Percentiles rank a stretch among this genome's conserved stretches.
These are phyloP conservation scores for Tubosaeta sp. DNA, from an alignment of 768 basidiomycete species.

Conservation along the genomic window DNA sequence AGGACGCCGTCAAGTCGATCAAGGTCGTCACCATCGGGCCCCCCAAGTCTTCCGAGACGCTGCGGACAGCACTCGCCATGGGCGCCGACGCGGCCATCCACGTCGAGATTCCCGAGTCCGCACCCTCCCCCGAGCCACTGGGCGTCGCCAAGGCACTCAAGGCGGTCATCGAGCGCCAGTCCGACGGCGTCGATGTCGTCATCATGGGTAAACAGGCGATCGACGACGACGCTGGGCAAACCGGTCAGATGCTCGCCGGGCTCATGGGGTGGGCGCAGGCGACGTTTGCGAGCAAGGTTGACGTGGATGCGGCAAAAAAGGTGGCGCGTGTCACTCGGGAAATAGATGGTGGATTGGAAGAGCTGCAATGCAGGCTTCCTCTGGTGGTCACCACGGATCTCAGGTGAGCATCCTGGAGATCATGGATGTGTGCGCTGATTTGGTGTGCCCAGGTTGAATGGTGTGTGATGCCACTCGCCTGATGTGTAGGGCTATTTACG, in stretches of 20 bases:
- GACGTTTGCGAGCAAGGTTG: conserved; percentile 88
- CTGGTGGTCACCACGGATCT: conserved; percentile 90
- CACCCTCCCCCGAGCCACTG: conserved; percentile 81
- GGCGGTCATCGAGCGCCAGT: conserved; percentile 64
- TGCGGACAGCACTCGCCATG: conserved; percentile 97
- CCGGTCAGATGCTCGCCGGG: conserved; percentile 96
- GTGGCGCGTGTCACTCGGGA: conserved; percentile 77
- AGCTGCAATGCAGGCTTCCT: conserved; percentile 74
- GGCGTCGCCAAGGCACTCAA: conserved; percentile 83
- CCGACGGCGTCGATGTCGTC: conserved; percentile 71
- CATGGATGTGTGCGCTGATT: neutral
- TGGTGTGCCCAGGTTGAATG: conserved; percentile 55
- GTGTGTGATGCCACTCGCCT: conserved; percentile 33
- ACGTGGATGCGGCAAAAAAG: conserved; percentile 58
- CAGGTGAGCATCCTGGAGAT: conserved; percentile 48
- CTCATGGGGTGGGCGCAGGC: conserved; percentile 91
- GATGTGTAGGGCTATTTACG: neutral
- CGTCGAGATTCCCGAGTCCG: conserved; percentile 74
- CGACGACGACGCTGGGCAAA: conserved; percentile 93
- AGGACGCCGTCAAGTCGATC: conserved; percentile 76
- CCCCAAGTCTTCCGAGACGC: conserved; percentile 80
- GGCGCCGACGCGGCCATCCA: conserved; percentile 93
- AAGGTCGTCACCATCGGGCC: conserved; percentile 94
- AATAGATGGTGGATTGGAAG: conserved; percentile 92
- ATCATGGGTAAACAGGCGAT: conserved; percentile 98